A percentile compares a stretch with the other conserved stretches of the same genome.
Evolutionary conservation across 306 rosid genomes (phyloP).

Genomic region (Calophaca sinica): DNA sequence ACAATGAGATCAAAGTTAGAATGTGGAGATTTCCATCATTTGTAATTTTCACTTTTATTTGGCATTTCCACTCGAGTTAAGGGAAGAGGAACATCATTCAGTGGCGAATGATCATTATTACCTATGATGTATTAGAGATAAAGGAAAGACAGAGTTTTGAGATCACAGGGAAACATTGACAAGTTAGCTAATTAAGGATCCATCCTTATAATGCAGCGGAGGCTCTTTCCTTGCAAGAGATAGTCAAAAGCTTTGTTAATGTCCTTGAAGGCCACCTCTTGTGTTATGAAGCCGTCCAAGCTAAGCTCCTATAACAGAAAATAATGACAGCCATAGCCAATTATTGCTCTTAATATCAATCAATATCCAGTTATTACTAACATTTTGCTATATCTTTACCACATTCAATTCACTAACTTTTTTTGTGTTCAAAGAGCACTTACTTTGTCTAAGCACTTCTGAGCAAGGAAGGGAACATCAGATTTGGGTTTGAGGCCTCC

Average conservation of each 20-base stretch:
- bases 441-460: slow-evolving; percentile 57
- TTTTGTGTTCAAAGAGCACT: not conserved
- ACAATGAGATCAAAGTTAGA: not conserved
- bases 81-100: not conserved
- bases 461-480: slow-evolving; percentile 50
- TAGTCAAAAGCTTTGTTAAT: slow-evolving; percentile 68
- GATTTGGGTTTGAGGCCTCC: slow-evolving; percentile 60
- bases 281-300: slow-evolving; percentile 63
- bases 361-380: not conserved
- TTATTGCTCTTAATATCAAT: not conserved
- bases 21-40: not conserved
- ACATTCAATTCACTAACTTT: not conserved
- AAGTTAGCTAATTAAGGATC: slow-evolving; percentile 25
- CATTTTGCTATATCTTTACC: too few relatives aligned
- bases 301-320: slow-evolving; percentile 53
- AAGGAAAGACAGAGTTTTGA: not conserved
- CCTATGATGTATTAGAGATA: too few relatives aligned
- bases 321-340: not conserved
- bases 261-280: slow-evolving; percentile 57
- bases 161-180: not conserved
- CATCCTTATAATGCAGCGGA: slow-evolving; percentile 72
- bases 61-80: not conserved
- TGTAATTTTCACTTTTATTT: too few relatives aligned
- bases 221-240: slow-evolving; percentile 55
- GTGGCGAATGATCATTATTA: too few relatives aligned